These are phyloP conservation scores for Pterocarpus macrocarpus DNA, from an alignment of 306 rosid species.

Conservation along the genomic window DNA sequence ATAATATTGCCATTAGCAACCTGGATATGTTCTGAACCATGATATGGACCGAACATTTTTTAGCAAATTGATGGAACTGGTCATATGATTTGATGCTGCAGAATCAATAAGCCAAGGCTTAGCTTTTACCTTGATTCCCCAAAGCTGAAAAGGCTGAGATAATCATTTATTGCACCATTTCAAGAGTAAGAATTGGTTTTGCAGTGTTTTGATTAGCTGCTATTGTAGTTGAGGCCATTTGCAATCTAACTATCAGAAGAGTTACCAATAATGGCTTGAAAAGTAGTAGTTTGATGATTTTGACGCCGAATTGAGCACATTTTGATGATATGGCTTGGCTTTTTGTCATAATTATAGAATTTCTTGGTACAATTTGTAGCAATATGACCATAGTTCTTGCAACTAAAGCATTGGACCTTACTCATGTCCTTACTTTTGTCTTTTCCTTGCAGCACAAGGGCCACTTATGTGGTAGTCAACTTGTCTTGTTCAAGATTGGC, in stretches of 20 bases:
- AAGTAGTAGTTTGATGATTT: neutral
- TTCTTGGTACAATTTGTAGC: neutral
- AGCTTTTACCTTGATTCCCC: neutral
- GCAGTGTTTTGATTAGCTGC: neutral
- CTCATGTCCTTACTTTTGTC: neutral
- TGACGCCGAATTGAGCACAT: neutral
- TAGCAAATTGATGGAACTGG: neutral
- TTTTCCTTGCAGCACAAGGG: neutral
- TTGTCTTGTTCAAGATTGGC: no score
- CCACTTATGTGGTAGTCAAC: neutral
- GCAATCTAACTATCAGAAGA: neutral
- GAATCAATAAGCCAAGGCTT: neutral
- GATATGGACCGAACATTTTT: neutral
- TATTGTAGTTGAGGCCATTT: no score
- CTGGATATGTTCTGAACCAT: neutral
- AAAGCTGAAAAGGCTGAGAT: no score
- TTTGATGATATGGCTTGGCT: neutral
- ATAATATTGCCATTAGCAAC: neutral
- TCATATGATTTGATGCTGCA: constrained; percentile 10
- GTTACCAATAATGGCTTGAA: neutral
- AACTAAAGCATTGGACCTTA: neutral
- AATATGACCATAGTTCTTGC: neutral
- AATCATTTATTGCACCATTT: neutral
- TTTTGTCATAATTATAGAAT: neutral
- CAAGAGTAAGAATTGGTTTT: neutral